A percentile compares a stretch with the other conserved stretches of the same genome.
phyloP scores from a whole-genome alignment of 148 eudicot genomes.

The Nyssa sinensis region DNA sequence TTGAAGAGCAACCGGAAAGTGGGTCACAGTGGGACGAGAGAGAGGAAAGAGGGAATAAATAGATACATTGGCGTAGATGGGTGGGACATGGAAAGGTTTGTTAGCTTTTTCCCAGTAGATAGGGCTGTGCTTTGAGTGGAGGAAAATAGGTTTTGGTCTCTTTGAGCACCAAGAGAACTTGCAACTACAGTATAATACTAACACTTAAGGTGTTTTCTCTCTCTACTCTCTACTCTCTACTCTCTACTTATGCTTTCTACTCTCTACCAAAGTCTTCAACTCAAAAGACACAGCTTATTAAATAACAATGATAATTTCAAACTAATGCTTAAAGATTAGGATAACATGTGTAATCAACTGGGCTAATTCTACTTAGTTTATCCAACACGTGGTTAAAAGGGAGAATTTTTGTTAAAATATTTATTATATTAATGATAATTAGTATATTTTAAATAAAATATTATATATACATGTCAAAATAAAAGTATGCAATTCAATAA shows the following conservation, averaged over 20 bases:
- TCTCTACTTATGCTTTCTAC: too few relatives aligned
- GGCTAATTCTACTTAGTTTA: too few relatives aligned
- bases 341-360: too few relatives aligned
- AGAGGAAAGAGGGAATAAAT: conserved; percentile 2
- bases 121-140: conserved; percentile 68
- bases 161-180: conserved; percentile 26
- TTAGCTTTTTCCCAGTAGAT: conserved; percentile 59
- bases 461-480: too few relatives aligned
- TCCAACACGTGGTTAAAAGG: too few relatives aligned
- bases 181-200: neutral
- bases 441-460: too few relatives aligned
- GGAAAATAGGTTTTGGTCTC: conserved; percentile 37
- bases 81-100: neutral
- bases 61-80: neutral
- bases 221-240: neutral
- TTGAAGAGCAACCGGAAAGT: conserved; percentile 3
- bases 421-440: too few relatives aligned
- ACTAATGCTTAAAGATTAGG: too few relatives aligned
- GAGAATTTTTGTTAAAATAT: too few relatives aligned
- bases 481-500: too few relatives aligned
- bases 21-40: conserved; percentile 2
- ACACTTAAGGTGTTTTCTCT: conserved; percentile 1
- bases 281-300: neutral
- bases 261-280: neutral
- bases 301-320: neutral